Percentiles rank a stretch among this genome's conserved stretches.
These are phyloP conservation scores for Jaenimonas drosophilae DNA, from an alignment of 208 protist species.

Conservation along the genomic window DNA sequence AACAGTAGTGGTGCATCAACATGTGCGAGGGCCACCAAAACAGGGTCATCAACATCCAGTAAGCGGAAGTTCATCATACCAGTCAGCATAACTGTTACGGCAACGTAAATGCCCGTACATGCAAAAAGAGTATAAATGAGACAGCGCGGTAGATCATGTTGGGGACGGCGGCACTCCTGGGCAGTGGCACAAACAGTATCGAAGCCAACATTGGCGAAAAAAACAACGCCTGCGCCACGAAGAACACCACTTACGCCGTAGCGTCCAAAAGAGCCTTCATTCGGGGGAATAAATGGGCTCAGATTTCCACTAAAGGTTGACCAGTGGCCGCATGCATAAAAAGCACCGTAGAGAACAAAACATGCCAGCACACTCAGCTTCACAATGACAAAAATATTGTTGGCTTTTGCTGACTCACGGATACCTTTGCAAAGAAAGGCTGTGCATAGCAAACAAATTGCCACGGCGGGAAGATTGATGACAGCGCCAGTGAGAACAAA, in stretches of 20 bases:
- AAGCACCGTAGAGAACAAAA: constrained; percentile 14
- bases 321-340: constrained; percentile 7
- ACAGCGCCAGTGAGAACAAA: constrained; percentile 9
- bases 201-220: constrained; percentile 45
- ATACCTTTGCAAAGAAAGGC: constrained; percentile 16
- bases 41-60: constrained; percentile 22
- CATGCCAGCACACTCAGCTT: constrained; percentile 19
- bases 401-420: constrained; percentile 16
- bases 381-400: constrained; percentile 17
- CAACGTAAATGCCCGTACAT: constrained; percentile 18
- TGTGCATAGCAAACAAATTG: constrained; percentile 8
- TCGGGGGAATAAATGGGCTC: constrained; percentile 24
- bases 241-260: constrained; percentile 20
- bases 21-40: constrained; percentile 15
- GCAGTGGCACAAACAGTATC: constrained; percentile 25
- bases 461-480: constrained; percentile 13
- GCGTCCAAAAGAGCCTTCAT: constrained; percentile 13
- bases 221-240: constrained; percentile 20
- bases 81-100: constrained; percentile 20
- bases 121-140: constrained; percentile 21
- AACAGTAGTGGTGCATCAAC: constrained; percentile 7
- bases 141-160: constrained; percentile 19
- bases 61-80: constrained; percentile 14
- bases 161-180: constrained; percentile 22
- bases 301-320: constrained; percentile 13